Evolutionary conservation across 2,329 filamentous ascomycete species (phyloP).

Genomic region (Exserohilum rostratum): DNA sequence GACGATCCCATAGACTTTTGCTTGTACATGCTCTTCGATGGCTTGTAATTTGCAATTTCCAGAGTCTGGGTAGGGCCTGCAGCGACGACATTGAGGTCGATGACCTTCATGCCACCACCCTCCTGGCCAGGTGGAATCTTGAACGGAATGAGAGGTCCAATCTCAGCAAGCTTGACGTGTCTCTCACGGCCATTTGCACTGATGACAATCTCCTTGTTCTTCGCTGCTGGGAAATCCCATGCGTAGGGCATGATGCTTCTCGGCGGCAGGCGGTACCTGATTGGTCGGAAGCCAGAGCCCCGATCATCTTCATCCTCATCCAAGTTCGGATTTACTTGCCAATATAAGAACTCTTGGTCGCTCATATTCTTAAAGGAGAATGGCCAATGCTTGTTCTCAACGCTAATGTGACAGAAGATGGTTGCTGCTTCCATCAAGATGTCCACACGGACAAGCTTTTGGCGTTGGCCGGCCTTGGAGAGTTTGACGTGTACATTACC

Average conservation of each 20-base stretch:
- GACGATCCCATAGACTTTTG: slow-evolving; percentile 65
- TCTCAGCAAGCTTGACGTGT: slow-evolving; percentile 93
- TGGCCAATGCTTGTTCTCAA: slow-evolving; percentile 95
- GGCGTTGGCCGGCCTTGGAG: slow-evolving; percentile 85
- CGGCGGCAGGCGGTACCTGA: slow-evolving; percentile 88
- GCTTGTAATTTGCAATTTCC: slow-evolving; percentile 91
- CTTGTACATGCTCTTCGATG: slow-evolving; percentile 89
- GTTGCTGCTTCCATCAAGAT: slow-evolving; percentile 91
- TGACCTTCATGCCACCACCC: slow-evolving; percentile 75
- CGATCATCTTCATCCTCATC: slow-evolving; percentile 88
- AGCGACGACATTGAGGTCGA: slow-evolving; percentile 95
- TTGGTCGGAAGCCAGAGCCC: slow-evolving; percentile 85
- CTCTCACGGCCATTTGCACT: slow-evolving; percentile 79
- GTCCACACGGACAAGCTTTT: slow-evolving; percentile 85
- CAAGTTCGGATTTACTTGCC: slow-evolving; percentile 88
- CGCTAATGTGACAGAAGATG: slow-evolving; percentile 86
- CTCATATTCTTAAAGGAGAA: slow-evolving; percentile 99
- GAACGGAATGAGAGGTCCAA: slow-evolving; percentile 94
- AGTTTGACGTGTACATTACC: slow-evolving; percentile 94
- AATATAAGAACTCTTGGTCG: slow-evolving; percentile 95
- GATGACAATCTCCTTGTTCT: slow-evolving; percentile 90
- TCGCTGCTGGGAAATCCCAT: slow-evolving; percentile 98
- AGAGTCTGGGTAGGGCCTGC: slow-evolving; percentile 95
- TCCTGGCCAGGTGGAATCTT: slow-evolving; percentile 74
- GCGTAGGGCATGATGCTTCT: slow-evolving; percentile 99